These are phyloP conservation scores for Edaphochlamys debaryana DNA, from an alignment of 139 green algal genomes.

Conservation along the genomic window DNA sequence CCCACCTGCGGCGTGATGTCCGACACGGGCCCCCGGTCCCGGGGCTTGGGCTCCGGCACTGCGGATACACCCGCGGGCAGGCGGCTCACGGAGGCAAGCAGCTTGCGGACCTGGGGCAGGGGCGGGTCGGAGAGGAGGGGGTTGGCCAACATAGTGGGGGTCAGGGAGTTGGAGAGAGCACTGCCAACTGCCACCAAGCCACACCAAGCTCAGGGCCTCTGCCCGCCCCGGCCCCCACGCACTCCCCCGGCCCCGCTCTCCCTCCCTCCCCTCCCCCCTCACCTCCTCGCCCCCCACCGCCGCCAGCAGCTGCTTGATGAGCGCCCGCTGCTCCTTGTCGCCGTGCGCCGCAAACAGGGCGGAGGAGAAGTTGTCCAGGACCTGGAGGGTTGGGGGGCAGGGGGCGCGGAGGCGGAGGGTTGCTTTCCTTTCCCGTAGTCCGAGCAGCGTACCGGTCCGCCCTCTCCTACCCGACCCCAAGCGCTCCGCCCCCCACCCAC, in stretches of 20 bases:
- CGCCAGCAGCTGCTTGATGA: constrained; percentile 77
- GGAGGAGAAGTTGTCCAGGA: constrained; percentile 48
- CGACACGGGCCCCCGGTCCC: constrained; percentile 12
- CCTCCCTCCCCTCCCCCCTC: neutral
- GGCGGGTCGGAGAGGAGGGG: neutral
- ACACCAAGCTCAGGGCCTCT: too few relatives aligned
- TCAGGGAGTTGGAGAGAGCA: neutral
- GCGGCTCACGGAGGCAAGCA: constrained; percentile 51
- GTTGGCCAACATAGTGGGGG: neutral
- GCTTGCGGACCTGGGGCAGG: constrained; percentile 50
- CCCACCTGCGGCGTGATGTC: constrained; percentile 38
- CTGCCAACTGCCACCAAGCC: neutral
- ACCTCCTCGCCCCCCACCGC: constrained; percentile 56
- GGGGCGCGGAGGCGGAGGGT: too few relatives aligned
- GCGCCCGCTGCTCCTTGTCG: constrained; percentile 79
- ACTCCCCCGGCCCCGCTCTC: neutral
- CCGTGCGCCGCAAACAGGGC: constrained; percentile 41
- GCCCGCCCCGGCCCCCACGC: too few relatives aligned
- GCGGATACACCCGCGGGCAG: constrained; percentile 33
- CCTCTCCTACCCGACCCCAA: too few relatives aligned
- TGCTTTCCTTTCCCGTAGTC: neutral
- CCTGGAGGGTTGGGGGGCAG: neutral
- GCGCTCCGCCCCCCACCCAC: too few relatives aligned
- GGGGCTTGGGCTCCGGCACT: constrained; percentile 50
- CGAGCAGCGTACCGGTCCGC: too few relatives aligned